Evolutionary conservation across 1,284 basidiomycete genomes (phyloP).

Genomic region (Fomes fomentarius): DNA sequence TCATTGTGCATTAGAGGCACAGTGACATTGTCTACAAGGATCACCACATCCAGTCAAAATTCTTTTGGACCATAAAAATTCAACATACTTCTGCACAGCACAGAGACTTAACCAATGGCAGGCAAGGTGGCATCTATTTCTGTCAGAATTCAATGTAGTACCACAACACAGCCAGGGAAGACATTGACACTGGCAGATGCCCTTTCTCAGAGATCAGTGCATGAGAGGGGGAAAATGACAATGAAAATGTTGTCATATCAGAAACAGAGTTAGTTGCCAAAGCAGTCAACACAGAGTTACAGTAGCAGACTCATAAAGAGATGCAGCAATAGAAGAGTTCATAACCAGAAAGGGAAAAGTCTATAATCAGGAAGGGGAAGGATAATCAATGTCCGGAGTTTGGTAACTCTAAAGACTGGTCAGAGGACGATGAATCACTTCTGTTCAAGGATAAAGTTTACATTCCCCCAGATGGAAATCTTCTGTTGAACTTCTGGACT

Average conservation of each 20-base stretch:
- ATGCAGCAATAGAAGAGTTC: too few relatives aligned
- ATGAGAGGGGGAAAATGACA: slow-evolving; percentile 34
- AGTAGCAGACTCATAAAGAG: slow-evolving; percentile 30
- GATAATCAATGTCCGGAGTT: neutral
- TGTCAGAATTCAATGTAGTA: slow-evolving; percentile 39
- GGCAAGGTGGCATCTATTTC: slow-evolving; percentile 40
- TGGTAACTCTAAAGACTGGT: neutral
- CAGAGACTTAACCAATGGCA: slow-evolving; percentile 41
- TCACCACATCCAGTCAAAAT: slow-evolving; percentile 1
- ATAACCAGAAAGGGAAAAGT: neutral
- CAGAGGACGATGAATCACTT: too few relatives aligned
- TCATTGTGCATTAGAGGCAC: too few relatives aligned
- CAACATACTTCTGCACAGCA: slow-evolving; percentile 40
- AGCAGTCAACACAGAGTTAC: slow-evolving; percentile 29
- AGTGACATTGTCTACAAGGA: slow-evolving; percentile 33
- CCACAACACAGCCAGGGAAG: slow-evolving; percentile 43
- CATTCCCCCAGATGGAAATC: too few relatives aligned
- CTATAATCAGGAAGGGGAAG: neutral
- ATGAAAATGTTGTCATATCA: too few relatives aligned
- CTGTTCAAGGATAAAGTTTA: too few relatives aligned
- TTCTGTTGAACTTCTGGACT: too few relatives aligned
- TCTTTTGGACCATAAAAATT: slow-evolving; percentile 46
- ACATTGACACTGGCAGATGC: slow-evolving; percentile 38
- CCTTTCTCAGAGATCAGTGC: slow-evolving; percentile 41
- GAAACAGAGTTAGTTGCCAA: too few relatives aligned